Evolutionary conservation across 768 basidiomycete species (phyloP), one percentile per base, ranked within the genome.

Genomic region (Lentinula guzmanii): DNA sequence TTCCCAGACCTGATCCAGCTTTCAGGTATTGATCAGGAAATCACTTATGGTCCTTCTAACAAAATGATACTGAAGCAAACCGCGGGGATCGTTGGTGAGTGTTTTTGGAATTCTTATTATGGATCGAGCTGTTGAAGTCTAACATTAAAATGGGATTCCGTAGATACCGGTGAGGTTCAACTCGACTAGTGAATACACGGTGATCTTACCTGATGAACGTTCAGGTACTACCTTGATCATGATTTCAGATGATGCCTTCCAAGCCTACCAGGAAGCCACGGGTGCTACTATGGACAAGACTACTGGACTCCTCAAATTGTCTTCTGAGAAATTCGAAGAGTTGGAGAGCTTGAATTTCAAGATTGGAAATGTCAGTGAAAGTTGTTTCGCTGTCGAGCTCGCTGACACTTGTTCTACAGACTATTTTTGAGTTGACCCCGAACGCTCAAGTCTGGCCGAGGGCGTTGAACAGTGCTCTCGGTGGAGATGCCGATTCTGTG

Each of bases 291-390:
- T 50, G 34, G 58, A 59, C 21, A 8, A 51, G 10, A 10, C 28
- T 5, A 59, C 58, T 16, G 85, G 86, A 28, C 74, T 89, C 56
- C 77, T 89, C 51, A 72, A 70, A 56, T 63, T 89, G 59, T 85
- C 83, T 1, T 37, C 72, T 3, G 62, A 77, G 5, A 83, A 87
- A 68, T 87, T 82, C 63, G 56, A 65, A 1, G 76, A 71, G 54
- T 72, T 90, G 53, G 63, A 86, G 72, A 82, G 78, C 69, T 70
- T 89, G 65, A 74, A 80, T 74, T 87, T 89, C 74, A 74, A 72
- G 61, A 75, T 84, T 62, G 77, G 76, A 50, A 76, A 77, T 42
- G 83, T 83, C 64, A 45, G 56, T 58, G 33, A 28, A 33, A 28
- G 28, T 35, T 21, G 11, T 33, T 42, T 24, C 11, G 4, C 8